Evolutionary conservation across 2,329 filamentous ascomycete species (phyloP).

Genomic region (Colletotrichum echinochloae): DNA sequence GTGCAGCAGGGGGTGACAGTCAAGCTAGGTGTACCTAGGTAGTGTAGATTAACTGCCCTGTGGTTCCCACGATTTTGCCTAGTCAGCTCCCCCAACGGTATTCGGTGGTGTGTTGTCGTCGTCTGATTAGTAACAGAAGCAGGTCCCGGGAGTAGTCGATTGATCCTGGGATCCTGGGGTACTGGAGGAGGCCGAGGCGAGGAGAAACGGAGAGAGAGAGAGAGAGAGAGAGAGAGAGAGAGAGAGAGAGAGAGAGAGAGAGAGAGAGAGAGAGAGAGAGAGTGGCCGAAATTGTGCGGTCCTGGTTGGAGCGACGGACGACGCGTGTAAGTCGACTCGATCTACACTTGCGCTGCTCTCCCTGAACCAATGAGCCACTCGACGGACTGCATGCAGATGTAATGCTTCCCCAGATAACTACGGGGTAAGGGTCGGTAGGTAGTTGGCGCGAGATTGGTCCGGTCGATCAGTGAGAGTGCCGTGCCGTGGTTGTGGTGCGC

Average conservation of each 20-base stretch:
- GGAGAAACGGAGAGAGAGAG: background rate
- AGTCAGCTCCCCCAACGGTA: background rate
- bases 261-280: background rate
- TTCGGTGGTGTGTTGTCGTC: too few species aligned
- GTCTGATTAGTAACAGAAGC: background rate
- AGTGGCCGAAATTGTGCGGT: background rate
- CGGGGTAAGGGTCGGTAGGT: background rate
- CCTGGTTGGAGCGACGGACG: background rate
- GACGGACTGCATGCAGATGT: background rate
- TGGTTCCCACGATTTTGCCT: background rate
- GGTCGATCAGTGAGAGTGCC: background rate
- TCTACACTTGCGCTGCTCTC: background rate
- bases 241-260: background rate
- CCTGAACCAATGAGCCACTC: background rate
- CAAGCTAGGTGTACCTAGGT: too few species aligned
- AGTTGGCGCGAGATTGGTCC: background rate
- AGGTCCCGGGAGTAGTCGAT: background rate
- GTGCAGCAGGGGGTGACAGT: too few species aligned
- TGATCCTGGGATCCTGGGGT: background rate
- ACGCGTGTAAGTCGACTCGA: slow-evolving; percentile 24
- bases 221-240: background rate
- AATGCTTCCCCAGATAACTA: slow-evolving; percentile 1
- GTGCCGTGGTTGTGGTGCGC: background rate
- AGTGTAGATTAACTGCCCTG: background rate
- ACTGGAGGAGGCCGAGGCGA: background rate